Base-by-base conservation (phyloP, 495 filamentous ascomycete genomes). In the Tricharina praecox region DNA sequence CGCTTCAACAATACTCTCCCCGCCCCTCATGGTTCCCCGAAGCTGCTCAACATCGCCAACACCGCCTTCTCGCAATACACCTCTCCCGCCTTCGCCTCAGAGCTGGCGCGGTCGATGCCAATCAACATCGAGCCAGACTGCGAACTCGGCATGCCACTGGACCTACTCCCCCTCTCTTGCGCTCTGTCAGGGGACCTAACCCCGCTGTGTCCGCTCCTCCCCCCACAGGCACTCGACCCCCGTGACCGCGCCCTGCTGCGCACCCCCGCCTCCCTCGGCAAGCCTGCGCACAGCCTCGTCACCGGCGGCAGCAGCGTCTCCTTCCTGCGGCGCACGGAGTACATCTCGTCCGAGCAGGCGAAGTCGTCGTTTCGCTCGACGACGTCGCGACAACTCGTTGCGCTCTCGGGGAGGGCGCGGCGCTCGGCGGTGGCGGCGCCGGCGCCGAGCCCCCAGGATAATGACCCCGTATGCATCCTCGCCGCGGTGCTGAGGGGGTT, bases 61-160 rank as follows among this genome's bases (percentile, higher is more conserved):
- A 82, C 81, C 46, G 92, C 92, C 11, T 72, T 95, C 16, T 70
- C 79, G 7, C 79, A 85, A 56, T 96, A 94, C 63, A 86, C 88
- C 11, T 79, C 77, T 8, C 80, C 88, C 1, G 77, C 73, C 2
- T 96, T 93, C 67, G 82, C 85, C 20, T 87, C 85, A 23, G 78
- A 83, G 45, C 65, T 97, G 49, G 83, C 83, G 1, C 72, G 86
- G 53, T 84, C 92, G 51, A 86, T 95, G 66, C 77, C 86, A n/a
- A 67, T 92, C 3, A 94, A 93, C 51, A 86, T 97, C 44, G 90
- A 96, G 63, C 85, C 85, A 18, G 92, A 97, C 75, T 87, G 86
- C 18, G 92, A 96, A 68, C 75, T 94, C 49, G 90, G 92, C 28
- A 95, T 97, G 88, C 85, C 84, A 32, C 76, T 97, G 63, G 88